phyloP scores from a whole-genome alignment of 2,329 filamentous ascomycete genomes.

The Pseudogymnoascus sp. region DNA sequence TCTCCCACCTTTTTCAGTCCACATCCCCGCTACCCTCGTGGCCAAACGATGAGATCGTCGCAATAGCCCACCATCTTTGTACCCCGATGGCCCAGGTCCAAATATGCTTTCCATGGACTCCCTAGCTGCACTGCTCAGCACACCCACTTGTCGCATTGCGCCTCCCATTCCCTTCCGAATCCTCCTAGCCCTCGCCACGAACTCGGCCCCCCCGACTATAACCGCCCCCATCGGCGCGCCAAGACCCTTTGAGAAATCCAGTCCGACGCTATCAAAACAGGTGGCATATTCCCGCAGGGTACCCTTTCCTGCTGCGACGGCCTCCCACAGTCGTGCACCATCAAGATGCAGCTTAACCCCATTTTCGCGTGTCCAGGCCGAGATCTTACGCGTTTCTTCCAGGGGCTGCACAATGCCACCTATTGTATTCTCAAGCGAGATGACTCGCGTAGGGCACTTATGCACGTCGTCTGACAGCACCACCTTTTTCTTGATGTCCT shows the following conservation, averaged over 20 bases:
- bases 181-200: constrained; percentile 57
- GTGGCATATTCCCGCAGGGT: constrained; percentile 58
- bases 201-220: constrained; percentile 45
- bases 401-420: constrained; percentile 73
- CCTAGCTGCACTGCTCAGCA: constrained; percentile 66
- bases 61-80: constrained; percentile 50
- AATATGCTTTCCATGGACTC: constrained; percentile 78
- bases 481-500: constrained; percentile 59
- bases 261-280: constrained; percentile 64
- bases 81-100: not conserved
- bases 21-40: constrained; percentile 50
- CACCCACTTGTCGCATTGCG: constrained; percentile 66
- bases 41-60: constrained; percentile 54
- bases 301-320: constrained; percentile 61
- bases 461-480: constrained; percentile 64
- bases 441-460: constrained; percentile 69
- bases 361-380: constrained; percentile 57
- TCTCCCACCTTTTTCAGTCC: constrained; percentile 54
- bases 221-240: constrained; percentile 76
- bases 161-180: constrained; percentile 75
- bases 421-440: constrained; percentile 81
- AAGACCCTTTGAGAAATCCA: constrained; percentile 77
- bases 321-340: constrained; percentile 76
- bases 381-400: constrained; percentile 59
- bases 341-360: constrained; percentile 67